Percentiles rank a stretch among this genome's conserved stretches.
Conservation (phyloP, 768 basidiomycete species). For the Trametes coccinea region DNA sequence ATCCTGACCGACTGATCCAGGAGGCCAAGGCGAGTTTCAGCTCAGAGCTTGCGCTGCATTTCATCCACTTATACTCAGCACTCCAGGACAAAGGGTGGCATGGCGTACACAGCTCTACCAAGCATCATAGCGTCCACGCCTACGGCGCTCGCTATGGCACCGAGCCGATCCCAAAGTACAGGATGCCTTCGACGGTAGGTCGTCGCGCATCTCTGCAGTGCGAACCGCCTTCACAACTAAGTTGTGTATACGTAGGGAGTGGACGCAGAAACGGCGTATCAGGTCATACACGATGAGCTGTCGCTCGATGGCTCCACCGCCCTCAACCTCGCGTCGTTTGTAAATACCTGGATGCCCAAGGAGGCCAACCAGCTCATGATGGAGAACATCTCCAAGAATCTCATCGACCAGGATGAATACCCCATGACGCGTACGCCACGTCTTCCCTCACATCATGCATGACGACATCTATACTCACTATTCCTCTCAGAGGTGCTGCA, state of each 20-base stretch:
- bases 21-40: conserved; percentile 46
- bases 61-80: neutral
- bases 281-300: conserved; percentile 67
- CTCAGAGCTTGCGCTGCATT: neutral
- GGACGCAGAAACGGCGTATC: conserved; percentile 49
- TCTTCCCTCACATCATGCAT: neutral
- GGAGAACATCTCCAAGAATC: conserved; percentile 67
- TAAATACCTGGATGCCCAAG: conserved; percentile 64
- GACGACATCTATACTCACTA: neutral
- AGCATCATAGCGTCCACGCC: conserved; percentile 39
- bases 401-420: conserved; percentile 73
- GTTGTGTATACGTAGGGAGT: conserved; percentile 44
- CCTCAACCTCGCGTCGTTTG: conserved; percentile 68
- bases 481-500: conserved; percentile 41
- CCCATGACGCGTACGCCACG: conserved; percentile 49
- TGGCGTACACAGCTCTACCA: conserved; percentile 37
- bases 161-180: conserved; percentile 65
- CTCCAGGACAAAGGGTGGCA: conserved; percentile 33
- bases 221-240: neutral
- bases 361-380: conserved; percentile 54
- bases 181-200: conserved; percentile 53
- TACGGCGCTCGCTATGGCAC: conserved; percentile 70
- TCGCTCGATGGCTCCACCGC: conserved; percentile 54
- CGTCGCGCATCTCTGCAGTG: neutral
- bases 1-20: conserved; percentile 64